Evolutionary conservation across 805 yeast species (phyloP), one percentile per base, ranked within the genome.

Genomic region (Candida peoriensis): DNA sequence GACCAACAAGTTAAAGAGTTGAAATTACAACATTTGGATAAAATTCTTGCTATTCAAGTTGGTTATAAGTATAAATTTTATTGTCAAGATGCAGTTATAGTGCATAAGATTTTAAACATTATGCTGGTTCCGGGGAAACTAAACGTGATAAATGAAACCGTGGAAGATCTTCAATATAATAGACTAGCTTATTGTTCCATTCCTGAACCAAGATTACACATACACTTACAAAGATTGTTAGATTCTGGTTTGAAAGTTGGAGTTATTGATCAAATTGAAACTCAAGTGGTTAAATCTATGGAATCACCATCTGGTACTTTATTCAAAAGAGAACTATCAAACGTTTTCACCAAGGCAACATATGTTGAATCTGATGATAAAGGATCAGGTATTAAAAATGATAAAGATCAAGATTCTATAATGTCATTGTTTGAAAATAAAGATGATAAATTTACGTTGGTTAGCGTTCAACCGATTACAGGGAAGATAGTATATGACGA

Each of bases 31-130:
- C 62, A 90, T 52, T 52, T 52, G 33, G 95, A 86, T 45, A 84
- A 84, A 34, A 46, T 93, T 2, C 62, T 93, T 8, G 78, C 93
- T 0, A 69, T 90, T 18, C 93, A 93, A 54, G 94, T 85, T 3
- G 98, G 98, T 0, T 93, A 90, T 61, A 88, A 87, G 57, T 93
- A 78, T 61, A 85, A 84, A 50, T 79, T 89, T 41, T 86, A 76
- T 54, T 96, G 95, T 1, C 70, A 78, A 36, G 97, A 90, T 59
- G 97, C 97, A 0, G 68, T 65, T 11, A 61, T 63, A 5, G 96
- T 81, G 0, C 70, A 94, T 10, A 61, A 68, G 31, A 68, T 81
- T 10, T 57, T 88, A 22, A 78, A 81, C 40, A 81, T 85, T 27
- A 78, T 78, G 76, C 64, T 81, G 16, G 66, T 85, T 1, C 82